These are phyloP conservation scores for Exidia glandulosa DNA, from an alignment of 768 basidiomycete species.

Conservation along the genomic window DNA sequence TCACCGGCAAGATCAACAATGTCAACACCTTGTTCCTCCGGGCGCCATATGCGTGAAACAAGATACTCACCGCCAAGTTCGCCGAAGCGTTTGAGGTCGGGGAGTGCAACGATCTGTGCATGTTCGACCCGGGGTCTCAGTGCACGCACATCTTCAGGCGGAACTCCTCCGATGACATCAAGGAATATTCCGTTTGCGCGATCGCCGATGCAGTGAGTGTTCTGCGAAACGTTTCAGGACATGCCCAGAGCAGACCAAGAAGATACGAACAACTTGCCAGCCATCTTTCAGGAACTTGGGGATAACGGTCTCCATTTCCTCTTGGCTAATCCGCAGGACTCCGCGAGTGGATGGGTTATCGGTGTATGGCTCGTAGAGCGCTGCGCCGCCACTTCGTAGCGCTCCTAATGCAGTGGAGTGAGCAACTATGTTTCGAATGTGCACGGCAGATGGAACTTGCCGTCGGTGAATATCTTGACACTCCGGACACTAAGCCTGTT, in stretches of 20 bases:
- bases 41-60: conserved; percentile 1
- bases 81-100: conserved; percentile 61
- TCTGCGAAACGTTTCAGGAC: conserved; percentile 37
- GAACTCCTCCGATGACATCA: conserved; percentile 66
- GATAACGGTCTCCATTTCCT: conserved; percentile 2
- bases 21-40: neutral
- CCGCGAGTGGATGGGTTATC: conserved; percentile 6
- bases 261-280: conserved; percentile 7
- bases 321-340: conserved; percentile 4
- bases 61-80: conserved; percentile 55
- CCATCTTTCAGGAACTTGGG: conserved; percentile 6
- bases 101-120: conserved; percentile 70
- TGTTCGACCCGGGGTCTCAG: conserved; percentile 83
- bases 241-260: neutral
- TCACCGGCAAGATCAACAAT: neutral
- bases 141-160: conserved; percentile 46
- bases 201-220: conserved; percentile 83
- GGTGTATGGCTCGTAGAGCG: conserved; percentile 60
- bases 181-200: conserved; percentile 75
- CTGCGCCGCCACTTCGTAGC: conserved; percentile 87
- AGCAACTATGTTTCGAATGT: conserved; percentile 4
- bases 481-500: conserved; percentile 56
- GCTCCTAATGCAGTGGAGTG: conserved; percentile 42
- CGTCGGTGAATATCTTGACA: conserved; percentile 71
- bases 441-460: conserved; percentile 21